phyloP scores from a whole-genome alignment of 768 basidiomycete species.

The Hebeloma cylindrosporum region DNA sequence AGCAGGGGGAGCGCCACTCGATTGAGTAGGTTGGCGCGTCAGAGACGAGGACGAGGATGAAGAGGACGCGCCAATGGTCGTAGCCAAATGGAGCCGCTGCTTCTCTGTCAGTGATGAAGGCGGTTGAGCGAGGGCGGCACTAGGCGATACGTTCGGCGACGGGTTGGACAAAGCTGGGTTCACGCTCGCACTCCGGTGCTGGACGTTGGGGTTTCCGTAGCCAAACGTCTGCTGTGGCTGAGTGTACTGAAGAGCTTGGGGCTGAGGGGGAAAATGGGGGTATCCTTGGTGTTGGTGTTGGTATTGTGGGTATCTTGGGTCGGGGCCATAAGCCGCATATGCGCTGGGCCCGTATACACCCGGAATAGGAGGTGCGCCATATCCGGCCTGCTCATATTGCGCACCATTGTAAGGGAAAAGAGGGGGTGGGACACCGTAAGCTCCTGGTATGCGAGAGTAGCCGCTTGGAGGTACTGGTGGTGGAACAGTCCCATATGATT shows the following conservation, averaged over 20 bases:
- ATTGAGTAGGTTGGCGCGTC: constrained; percentile 16
- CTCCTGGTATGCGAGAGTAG: constrained; percentile 12
- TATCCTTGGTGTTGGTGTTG: constrained; percentile 15
- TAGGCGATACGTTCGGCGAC: neutral
- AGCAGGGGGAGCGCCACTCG: constrained; percentile 25
- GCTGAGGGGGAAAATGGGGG: constrained; percentile 15
- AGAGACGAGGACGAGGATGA: constrained; percentile 4
- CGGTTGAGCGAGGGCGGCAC: constrained; percentile 1
- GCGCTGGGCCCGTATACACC: constrained; percentile 23
- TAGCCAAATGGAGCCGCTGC: constrained; percentile 5
- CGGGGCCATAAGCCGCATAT: constrained; percentile 21
- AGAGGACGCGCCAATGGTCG: neutral
- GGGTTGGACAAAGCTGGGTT: neutral
- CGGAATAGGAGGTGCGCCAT: constrained; percentile 23
- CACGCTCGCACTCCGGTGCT: neutral
- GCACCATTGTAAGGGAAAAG: constrained; percentile 15
- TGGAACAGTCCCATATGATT: constrained; percentile 16
- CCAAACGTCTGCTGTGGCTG: neutral
- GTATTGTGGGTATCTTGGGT: constrained; percentile 18
- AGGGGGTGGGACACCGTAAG: constrained; percentile 17
- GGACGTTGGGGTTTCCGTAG: constrained; percentile 7
- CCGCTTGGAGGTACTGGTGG: constrained; percentile 7
- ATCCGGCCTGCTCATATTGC: constrained; percentile 23
- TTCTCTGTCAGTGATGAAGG: constrained; percentile 4
- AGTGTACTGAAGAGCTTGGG: constrained; percentile 12